These are phyloP conservation scores for Salisapilia sapeloensis DNA, from an alignment of 352 stramenopile genomes.

Conservation along the genomic window DNA sequence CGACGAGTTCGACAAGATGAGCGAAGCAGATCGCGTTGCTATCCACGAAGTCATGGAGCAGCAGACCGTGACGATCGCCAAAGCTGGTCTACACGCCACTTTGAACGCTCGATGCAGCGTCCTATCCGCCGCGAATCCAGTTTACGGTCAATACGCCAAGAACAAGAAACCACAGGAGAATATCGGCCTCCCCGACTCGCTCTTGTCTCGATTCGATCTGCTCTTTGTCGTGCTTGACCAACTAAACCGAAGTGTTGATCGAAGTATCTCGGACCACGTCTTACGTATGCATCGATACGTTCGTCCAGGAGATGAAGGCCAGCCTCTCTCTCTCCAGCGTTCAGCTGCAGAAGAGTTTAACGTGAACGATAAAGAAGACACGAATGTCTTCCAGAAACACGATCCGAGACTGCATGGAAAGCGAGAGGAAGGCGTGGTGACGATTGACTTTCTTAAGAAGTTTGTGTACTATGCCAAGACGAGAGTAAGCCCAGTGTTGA, in stretches of 20 bases:
- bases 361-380: no score
- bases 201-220: conserved; percentile 99
- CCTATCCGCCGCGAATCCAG: conserved; percentile 96
- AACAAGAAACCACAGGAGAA: conserved; percentile 97
- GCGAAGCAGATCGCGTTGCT: conserved; percentile 94
- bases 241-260: conserved; percentile 87
- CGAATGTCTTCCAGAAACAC: conserved; percentile 82
- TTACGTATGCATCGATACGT: conserved; percentile 94
- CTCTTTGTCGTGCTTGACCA: conserved; percentile 99
- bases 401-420: conserved; percentile 78
- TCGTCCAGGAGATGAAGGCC: conserved; percentile 67
- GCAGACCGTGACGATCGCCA: conserved; percentile 99
- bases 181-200: conserved; percentile 97
- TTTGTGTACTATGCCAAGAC: conserved; percentile 99
- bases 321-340: conserved; percentile 78
- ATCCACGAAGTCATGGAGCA: conserved; percentile 99
- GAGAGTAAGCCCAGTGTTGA: conserved; percentile 75
- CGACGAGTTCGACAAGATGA: conserved; percentile 99
- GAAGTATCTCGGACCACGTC: conserved; percentile 95
- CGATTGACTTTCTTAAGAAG: conserved; percentile 96
- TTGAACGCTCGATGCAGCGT: conserved; percentile 98
- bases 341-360: conserved; percentile 53
- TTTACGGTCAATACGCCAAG: conserved; percentile 99
- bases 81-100: conserved; percentile 98
- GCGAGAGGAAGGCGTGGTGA: conserved; percentile 76